Base-by-base conservation (phyloP, 2,329 filamentous ascomycete species). In the Coniella vitis region DNA sequence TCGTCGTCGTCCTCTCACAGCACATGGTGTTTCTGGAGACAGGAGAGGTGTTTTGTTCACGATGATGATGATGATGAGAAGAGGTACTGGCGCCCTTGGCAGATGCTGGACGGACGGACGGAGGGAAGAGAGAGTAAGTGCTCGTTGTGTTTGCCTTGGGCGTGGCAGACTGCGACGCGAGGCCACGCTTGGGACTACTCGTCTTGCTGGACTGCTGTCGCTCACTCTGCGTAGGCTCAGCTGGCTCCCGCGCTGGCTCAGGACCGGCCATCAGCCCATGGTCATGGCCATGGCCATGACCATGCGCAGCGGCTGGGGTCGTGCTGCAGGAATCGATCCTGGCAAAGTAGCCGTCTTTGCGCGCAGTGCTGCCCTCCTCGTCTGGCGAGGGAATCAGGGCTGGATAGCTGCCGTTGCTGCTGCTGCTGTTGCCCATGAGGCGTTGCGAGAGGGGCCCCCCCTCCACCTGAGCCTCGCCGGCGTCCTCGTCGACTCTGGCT, bases 131-230 rank as follows among this genome's bases (percentile, higher is more conserved):
- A 9, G 51, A 51, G 21, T 53, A 53, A 32, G 36, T 51, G 45
- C 25, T 29, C 10, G 25, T 10, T 29, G 25, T 5, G 5, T 29
- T 29, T 29, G 47, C 32, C 36, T 51, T 53, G 32, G 37, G 42
- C 20, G 45, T 46, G n/a, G 38, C 37, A 7, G 51, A 38, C 13
- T 31, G 36, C 16, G 63, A 42, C 69, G 65, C 31, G 63, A 67
- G 19, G 7, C 40, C 14, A 25, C 31, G 39, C 4, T 38, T 25
- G 12, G 31, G 25, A 29, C 25, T 12, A 19, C n/a, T n/a, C n/a
- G 61, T 53, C 14, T 59, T 47, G 7, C 72, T 56, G 20, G 73
- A 53, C 29, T 67, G 42, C 20, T 21, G n/a, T 17, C 17, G n/a
- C n/a, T n/a, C n/a, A n/a, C 38, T 10, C n/a, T 25, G 13, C 38